Base-by-base conservation (phyloP, 192 early-diverging fungal species). In the Mortierella antarctica region DNA sequence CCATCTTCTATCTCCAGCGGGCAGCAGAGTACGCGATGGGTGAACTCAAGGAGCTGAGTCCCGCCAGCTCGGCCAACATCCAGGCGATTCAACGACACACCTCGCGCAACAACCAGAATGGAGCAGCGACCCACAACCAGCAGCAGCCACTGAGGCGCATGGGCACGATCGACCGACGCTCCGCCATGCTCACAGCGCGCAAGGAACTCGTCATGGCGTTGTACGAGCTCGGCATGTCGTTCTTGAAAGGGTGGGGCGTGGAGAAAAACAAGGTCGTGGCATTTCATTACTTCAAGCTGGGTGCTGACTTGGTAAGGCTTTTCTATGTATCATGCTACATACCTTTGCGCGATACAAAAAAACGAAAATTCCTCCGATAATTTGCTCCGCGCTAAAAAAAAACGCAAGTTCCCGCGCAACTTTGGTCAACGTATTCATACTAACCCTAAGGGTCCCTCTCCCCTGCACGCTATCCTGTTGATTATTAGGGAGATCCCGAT, bases 171-270 rank as follows among this genome's bases (percentile, higher is more conserved):
- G 75, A 70, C 5, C 49, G 75, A 31, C 56, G 42, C 6, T 59
- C 67, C 13, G 75, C 75, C 9, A 71, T 69, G 50, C 17, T 78
- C 52, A 70, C 48, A n/a, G 89, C 90, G 17, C 82, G 84, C 11
- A 84, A 87, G 41, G 93, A 93, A 70, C 74, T 95, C 60, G 88
- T 91, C 9, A 91, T 95, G 86, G 93, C 94, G 7, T 90, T 95
- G 60, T 93, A 93, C 62, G 94, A 95, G 81, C 81, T 95, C 10
- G 94, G 92, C 7, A 88, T 92, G 65, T 92, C 91, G 71, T 95
- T 92, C 65, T 88, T 91, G 46, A 92, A 95, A 52, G 94, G 94
- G 12, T 93, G 93, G 93, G 94, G 94, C 61, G 93, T 93, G 12
- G 72, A 86, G 62, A 92, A 90, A 40, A 90, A 93, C 74, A 94